Percentiles rank a stretch among this genome's conserved stretches.
Evolutionary conservation across 129 eudicot genomes (phyloP).

Genomic region (Deinandra increscens): DNA sequence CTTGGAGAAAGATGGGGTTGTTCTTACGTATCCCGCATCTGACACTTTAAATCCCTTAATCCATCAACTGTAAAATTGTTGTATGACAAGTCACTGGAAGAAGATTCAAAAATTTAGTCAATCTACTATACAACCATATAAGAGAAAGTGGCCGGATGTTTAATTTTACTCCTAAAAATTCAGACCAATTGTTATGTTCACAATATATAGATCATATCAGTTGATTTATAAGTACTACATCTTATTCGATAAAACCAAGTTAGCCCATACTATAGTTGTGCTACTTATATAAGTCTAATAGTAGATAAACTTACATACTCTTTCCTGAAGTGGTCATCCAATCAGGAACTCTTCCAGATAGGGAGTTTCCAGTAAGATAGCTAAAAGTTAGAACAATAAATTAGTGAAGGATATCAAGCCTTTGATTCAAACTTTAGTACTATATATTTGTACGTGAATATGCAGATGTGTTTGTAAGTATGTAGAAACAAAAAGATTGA

Average conservation of each 20-base stretch:
- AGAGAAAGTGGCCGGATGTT: not conserved
- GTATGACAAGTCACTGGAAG: slow-evolving; percentile 46
- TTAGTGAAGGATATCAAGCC: no score
- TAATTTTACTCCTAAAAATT: not conserved
- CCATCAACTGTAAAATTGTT: slow-evolving; percentile 38
- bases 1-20: not conserved
- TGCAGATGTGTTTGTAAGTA: no score
- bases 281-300: not conserved
- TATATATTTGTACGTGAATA: no score
- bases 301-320: slow-evolving; percentile 35
- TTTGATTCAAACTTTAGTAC: no score
- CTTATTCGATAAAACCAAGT: not conserved
- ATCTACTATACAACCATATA: not conserved
- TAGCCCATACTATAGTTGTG: not conserved
- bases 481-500: no score
- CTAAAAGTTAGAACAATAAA: slow-evolving; percentile 30
- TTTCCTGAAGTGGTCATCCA: slow-evolving; percentile 43
- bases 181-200: not conserved
- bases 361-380: slow-evolving; percentile 49
- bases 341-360: slow-evolving; percentile 44
- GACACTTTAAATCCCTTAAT: slow-evolving; percentile 31
- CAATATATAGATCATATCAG: not conserved
- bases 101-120: not conserved
- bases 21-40: slow-evolving; percentile 36
- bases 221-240: slow-evolving; percentile 7